Base-by-base conservation (phyloP, 2,329 filamentous ascomycete species). In the Knoxdaviesia capensis region DNA sequence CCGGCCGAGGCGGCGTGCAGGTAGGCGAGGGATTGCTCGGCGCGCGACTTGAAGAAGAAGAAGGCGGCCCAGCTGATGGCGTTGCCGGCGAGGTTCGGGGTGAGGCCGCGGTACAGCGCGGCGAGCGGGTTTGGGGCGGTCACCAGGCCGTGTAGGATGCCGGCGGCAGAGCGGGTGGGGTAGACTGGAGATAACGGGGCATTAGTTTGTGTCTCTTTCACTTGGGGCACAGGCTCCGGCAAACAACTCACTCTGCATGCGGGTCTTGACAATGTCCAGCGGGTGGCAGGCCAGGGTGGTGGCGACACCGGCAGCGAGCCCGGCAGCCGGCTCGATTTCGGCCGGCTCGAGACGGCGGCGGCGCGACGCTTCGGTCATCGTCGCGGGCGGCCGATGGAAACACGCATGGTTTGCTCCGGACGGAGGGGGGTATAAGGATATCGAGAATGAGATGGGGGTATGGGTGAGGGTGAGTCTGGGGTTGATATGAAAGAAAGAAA, bases 251-350 rank as follows among this genome's bases (percentile, higher is more conserved):
- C 83, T 77, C 64, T 98, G 90, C 56, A 98, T 76, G 48, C 90
- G 80, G 46, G 88, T 96, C 68, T 98, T 98, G 56, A 96, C 77
- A 48, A 98, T 77, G 62, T 98, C 90, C 46, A 98, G 74, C 32
- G 90, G 90, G 56, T 96, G 88, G 41, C 90, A 80, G 44, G 77
- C 78, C 40, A 96, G 68, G 29, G 90, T 96, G 42, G 87, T 81
- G 51, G 86, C 71, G 44, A 85, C 71, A 47, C 90, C 90, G 45
- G 90, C 90, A 48, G 80, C 81, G 59, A 98, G 80, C 51, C 90
- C 90, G 47, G 90, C 85, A 57, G 87, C 68, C 54, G 80, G 80
- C 70, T 96, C 90, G 60, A 94, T 73, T 55, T 82, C 60, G 52
- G 81, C 84, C 60, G 82, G 20, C 2, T 20, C 20, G 20, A 20